Evolutionary conservation across 306 rosid species (phyloP).

Genomic region (Pueraria montana): DNA sequence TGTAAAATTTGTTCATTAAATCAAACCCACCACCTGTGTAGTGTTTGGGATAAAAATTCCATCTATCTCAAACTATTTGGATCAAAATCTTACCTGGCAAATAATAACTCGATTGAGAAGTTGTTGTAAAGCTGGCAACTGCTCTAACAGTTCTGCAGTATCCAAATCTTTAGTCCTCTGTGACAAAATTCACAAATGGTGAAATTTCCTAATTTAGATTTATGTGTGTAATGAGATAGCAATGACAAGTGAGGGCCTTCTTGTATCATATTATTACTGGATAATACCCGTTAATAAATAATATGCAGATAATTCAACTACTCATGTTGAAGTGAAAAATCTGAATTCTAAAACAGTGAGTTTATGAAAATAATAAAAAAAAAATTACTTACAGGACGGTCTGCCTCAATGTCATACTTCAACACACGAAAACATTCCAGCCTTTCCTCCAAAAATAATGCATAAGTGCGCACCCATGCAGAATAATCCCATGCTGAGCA

Average conservation of each 20-base stretch:
- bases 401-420: constrained; percentile 92
- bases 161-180: constrained; percentile 99
- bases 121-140: constrained; percentile 93
- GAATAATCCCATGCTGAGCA: constrained; percentile 97
- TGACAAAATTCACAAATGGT: constrained; percentile 52
- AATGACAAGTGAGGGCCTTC: not conserved
- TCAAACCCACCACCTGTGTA: constrained; percentile 25
- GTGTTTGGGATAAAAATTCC: constrained; percentile 25
- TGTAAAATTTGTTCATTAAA: constrained; percentile 30
- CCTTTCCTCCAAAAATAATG: constrained; percentile 98
- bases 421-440: constrained; percentile 95
- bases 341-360: not conserved
- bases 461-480: constrained; percentile 95
- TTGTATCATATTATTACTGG: not conserved
- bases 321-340: constrained; percentile 3
- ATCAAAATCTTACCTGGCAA: constrained; percentile 77
- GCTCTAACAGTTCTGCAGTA: constrained; percentile 89
- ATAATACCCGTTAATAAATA: constrained; percentile 7
- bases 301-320: constrained; percentile 30
- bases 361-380: constrained; percentile 13
- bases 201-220: constrained; percentile 17
- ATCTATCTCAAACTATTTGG: constrained; percentile 31
- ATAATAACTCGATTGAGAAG: constrained; percentile 88
- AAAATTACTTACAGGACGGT: constrained; percentile 79
- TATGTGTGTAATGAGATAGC: not conserved